Conservation (phyloP, 2,329 filamentous ascomycete genomes). For the Botrytis galanthina region DNA sequence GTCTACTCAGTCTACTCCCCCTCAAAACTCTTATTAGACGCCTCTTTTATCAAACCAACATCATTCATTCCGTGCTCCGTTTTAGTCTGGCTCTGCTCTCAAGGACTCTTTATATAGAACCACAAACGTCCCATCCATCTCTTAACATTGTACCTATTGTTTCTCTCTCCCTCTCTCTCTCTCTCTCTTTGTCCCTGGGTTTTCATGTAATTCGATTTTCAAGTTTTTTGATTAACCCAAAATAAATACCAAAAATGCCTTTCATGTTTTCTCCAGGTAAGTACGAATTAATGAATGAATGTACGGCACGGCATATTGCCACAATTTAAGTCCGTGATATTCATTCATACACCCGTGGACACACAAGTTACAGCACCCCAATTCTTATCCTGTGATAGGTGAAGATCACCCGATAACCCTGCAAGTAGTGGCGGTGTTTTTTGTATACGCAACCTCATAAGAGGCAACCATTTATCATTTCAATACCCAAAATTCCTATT, state of each 20-base stretch:
- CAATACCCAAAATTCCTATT: not conserved
- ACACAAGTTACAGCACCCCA: not conserved
- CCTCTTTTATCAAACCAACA: not conserved
- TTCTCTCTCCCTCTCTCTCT: too few species aligned
- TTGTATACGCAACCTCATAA: constrained; percentile 14
- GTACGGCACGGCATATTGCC: not conserved
- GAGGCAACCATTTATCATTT: constrained; percentile 15
- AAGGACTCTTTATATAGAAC: constrained; percentile 5
- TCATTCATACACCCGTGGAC: not conserved
- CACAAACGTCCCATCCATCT: not conserved
- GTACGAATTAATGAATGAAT: not conserved
- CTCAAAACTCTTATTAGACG: not conserved
- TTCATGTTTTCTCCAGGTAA: constrained; percentile 21
- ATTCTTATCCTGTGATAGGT: constrained; percentile 16
- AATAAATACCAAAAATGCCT: constrained; percentile 3
- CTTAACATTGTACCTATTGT: not conserved
- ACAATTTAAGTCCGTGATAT: constrained; percentile 18
- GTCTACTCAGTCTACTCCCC: too few species aligned
- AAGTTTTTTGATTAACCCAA: not conserved
- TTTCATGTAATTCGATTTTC: not conserved
- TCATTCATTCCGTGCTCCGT: not conserved
- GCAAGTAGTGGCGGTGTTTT: constrained; percentile 20
- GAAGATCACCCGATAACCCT: constrained; percentile 16
- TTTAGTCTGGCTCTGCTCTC: not conserved
- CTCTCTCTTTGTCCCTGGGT: not conserved